These are phyloP conservation scores for Cutaneotrichosporon sp. DNA, from an alignment of 1,284 basidiomycete species.

Conservation along the genomic window DNA sequence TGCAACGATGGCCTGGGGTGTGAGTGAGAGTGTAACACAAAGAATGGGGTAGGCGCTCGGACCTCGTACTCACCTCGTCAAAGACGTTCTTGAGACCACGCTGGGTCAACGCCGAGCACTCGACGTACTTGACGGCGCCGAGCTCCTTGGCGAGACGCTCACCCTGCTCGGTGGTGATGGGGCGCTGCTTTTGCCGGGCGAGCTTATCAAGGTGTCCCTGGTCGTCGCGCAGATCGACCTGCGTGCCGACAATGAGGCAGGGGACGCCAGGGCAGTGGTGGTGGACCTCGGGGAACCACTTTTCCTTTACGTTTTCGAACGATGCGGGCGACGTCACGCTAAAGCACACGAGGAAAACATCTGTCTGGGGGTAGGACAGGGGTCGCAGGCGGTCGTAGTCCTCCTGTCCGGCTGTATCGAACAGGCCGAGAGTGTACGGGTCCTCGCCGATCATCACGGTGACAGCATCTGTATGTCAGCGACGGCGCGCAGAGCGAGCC, in stretches of 20 bases:
- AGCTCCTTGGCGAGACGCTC: slow-evolving; percentile 91
- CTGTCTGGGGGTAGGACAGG: slow-evolving; percentile 98
- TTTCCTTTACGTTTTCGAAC: slow-evolving; percentile 99
- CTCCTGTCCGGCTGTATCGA: slow-evolving; percentile 99
- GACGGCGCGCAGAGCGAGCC: background rate
- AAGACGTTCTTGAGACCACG: slow-evolving; percentile 99
- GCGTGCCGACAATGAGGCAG: slow-evolving; percentile 97
- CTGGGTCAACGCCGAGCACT: slow-evolving; percentile 98
- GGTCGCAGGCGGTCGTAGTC: slow-evolving; percentile 99
- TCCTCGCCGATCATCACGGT: slow-evolving; percentile 99
- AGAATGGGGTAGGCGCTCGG: background rate
- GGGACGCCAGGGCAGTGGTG: slow-evolving; percentile 99
- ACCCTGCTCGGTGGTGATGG: slow-evolving; percentile 81
- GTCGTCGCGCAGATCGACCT: slow-evolving; percentile 96
- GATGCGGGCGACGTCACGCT: slow-evolving; percentile 97
- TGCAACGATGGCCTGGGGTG: slow-evolving; percentile 86
- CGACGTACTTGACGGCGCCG: slow-evolving; percentile 97
- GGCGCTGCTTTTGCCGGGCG: slow-evolving; percentile 89
- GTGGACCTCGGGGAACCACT: slow-evolving; percentile 99
- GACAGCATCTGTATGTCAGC: slow-evolving; percentile 69
- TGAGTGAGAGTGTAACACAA: background rate
- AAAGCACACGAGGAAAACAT: slow-evolving; percentile 99
- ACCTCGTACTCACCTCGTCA: slow-evolving; percentile 71
- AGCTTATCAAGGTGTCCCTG: slow-evolving; percentile 90
- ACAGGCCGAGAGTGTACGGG: slow-evolving; percentile 95